phyloP scores from a whole-genome alignment of 2,329 filamentous ascomycete genomes.

The Pyrenophora seminiperda region DNA sequence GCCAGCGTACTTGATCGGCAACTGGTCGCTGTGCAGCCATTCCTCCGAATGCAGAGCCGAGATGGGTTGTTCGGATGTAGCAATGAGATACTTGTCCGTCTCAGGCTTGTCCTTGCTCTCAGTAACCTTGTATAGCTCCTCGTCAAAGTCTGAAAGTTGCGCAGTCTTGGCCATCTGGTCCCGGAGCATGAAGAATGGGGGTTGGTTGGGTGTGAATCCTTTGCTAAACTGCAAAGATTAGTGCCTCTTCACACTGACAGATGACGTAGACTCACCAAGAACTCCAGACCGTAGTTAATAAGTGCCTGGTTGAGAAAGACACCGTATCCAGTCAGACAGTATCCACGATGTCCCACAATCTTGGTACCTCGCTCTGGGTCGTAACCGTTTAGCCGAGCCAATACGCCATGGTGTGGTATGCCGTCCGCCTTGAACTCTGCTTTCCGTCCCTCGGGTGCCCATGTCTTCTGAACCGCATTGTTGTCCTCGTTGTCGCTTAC shows the following conservation, averaged over 20 bases:
- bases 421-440: constrained; percentile 78
- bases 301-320: constrained; percentile 91
- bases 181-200: constrained; percentile 77
- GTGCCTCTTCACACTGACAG: neutral
- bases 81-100: constrained; percentile 77
- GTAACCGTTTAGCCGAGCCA: constrained; percentile 85
- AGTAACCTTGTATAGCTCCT: constrained; percentile 94
- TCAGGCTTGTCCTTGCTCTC: constrained; percentile 78
- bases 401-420: constrained; percentile 93
- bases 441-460: constrained; percentile 76
- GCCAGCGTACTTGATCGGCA: constrained; percentile 87
- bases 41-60: constrained; percentile 91
- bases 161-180: constrained; percentile 98
- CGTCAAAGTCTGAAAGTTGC: constrained; percentile 95
- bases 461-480: constrained; percentile 77
- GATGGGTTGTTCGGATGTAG: constrained; percentile 92
- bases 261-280: neutral
- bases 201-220: constrained; percentile 74
- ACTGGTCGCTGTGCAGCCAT: constrained; percentile 78
- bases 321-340: constrained; percentile 88
- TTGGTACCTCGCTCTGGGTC: constrained; percentile 81
- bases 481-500: constrained; percentile 86
- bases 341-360: constrained; percentile 91
- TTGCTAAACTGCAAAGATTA: constrained; percentile 58
- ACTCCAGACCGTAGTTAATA: constrained; percentile 77